Evolutionary conservation across 768 basidiomycete genomes (phyloP).

Genomic region (Podaxis rugospora): DNA sequence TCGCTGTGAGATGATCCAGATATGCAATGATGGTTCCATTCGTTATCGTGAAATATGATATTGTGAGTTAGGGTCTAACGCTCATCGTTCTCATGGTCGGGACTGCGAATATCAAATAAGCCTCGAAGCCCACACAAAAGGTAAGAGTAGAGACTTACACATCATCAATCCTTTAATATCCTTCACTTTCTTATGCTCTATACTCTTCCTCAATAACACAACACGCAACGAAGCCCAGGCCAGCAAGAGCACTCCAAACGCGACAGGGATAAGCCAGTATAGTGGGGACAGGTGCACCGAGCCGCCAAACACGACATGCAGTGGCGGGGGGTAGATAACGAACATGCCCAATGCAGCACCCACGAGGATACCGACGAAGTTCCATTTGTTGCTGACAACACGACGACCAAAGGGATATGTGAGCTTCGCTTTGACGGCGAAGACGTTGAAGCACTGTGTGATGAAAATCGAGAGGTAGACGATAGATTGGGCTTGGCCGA

Average conservation of each 20-base stretch:
- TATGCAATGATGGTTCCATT: not conserved
- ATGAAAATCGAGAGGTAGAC: slow-evolving; percentile 67
- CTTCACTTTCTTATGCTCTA: slow-evolving; percentile 53
- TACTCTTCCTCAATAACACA: slow-evolving; percentile 47
- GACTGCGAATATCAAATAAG: slow-evolving; percentile 31
- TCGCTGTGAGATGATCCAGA: not conserved
- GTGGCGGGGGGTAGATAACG: slow-evolving; percentile 64
- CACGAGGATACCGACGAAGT: slow-evolving; percentile 57
- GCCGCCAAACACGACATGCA: slow-evolving; percentile 67
- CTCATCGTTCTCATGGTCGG: slow-evolving; percentile 65
- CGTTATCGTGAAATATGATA: not conserved
- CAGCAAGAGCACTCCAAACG: slow-evolving; percentile 52
- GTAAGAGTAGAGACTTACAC: slow-evolving; percentile 42
- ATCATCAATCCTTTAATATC: slow-evolving; percentile 68
- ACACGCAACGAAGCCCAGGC: slow-evolving; percentile 59
- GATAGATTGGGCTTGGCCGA: slow-evolving; percentile 62
- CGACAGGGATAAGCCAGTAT: slow-evolving; percentile 65
- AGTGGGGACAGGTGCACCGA: slow-evolving; percentile 52
- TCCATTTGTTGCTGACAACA: slow-evolving; percentile 55
- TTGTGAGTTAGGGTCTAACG: slow-evolving; percentile 23
- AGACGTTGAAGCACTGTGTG: slow-evolving; percentile 67
- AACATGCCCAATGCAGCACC: slow-evolving; percentile 65
- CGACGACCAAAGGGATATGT: slow-evolving; percentile 59
- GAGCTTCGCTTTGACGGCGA: slow-evolving; percentile 63
- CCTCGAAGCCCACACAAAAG: not conserved